Conservation (phyloP, 495 filamentous ascomycete species). For the Aspergillus bridgeri region DNA sequence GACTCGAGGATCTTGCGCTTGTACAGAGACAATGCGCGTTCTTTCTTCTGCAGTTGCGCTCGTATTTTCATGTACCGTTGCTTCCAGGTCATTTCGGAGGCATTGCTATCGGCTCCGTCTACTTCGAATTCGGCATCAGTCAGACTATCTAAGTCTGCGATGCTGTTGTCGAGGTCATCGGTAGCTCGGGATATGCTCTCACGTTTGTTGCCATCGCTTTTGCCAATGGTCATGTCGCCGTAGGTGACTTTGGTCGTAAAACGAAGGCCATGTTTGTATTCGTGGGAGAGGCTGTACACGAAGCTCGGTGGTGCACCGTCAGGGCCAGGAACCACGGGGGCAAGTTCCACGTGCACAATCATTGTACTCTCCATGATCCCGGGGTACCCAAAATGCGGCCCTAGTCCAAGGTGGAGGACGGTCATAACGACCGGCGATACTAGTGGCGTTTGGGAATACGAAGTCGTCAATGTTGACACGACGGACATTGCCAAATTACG, state of each 20-base stretch:
- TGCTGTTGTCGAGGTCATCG: slow-evolving; percentile 15
- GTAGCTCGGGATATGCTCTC: slow-evolving; percentile 9
- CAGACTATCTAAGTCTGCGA: slow-evolving; percentile 20
- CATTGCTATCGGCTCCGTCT: slow-evolving; percentile 20
- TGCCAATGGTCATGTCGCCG: slow-evolving; percentile 23
- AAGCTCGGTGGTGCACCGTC: slow-evolving; percentile 2
- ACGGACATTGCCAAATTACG: slow-evolving; percentile 30
- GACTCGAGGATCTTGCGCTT: slow-evolving; percentile 55
- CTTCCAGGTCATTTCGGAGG: slow-evolving; percentile 40
- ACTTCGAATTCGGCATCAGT: slow-evolving; percentile 34
- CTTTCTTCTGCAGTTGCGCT: slow-evolving; percentile 48
- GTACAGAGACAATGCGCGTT: slow-evolving; percentile 47
- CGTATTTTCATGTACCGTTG: slow-evolving; percentile 46
- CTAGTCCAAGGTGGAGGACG: slow-evolving; percentile 39
- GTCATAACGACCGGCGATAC: slow-evolving; percentile 21
- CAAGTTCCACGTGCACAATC: slow-evolving; percentile 21
- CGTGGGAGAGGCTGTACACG: slow-evolving; percentile 29
- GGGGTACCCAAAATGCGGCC: slow-evolving; percentile 34
- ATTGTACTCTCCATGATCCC: slow-evolving; percentile 22
- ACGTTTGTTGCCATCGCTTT: slow-evolving; percentile 4
- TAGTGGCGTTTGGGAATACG: slow-evolving; percentile 29
- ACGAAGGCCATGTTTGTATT: slow-evolving; percentile 27
- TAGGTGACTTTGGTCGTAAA: slow-evolving; percentile 33
- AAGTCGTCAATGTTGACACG: slow-evolving; percentile 27
- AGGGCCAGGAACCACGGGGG: neutral